Conservation (phyloP, 106 monocot species). For the Amphibolis antarctica region DNA sequence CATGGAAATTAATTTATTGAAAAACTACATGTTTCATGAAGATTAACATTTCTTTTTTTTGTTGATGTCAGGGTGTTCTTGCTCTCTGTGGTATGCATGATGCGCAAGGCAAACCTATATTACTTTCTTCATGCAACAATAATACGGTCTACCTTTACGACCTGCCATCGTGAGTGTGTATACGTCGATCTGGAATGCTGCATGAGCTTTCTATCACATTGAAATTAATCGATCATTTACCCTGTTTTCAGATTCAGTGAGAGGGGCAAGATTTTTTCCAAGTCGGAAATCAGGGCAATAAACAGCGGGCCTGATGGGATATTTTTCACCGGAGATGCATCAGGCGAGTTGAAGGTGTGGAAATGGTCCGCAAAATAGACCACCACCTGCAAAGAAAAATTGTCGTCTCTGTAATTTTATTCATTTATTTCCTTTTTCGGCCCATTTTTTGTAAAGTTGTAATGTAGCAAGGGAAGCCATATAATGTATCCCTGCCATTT, state of each 20-base stretch:
- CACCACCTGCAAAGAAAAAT: neutral
- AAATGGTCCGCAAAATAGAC: conserved; percentile 26
- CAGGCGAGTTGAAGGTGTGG: conserved; percentile 83
- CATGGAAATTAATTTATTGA: too few relatives aligned
- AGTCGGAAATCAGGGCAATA: conserved; percentile 62
- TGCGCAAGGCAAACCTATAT: conserved; percentile 61
- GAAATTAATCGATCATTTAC: neutral
- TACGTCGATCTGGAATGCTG: neutral
- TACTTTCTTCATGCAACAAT: conserved; percentile 68
- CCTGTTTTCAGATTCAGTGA: conserved; percentile 50
- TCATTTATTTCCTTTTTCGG: conserved; percentile 6
- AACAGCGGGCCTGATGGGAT: conserved; percentile 64
- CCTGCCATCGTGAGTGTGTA: conserved; percentile 72
- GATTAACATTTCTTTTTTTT: neutral
- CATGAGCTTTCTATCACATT: neutral
- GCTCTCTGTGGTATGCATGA: conserved; percentile 60
- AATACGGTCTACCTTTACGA: conserved; percentile 69
- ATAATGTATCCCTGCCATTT: neutral
- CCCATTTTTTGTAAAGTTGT: conserved; percentile 1
- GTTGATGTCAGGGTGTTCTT: conserved; percentile 75
- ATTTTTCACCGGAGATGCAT: conserved; percentile 81
- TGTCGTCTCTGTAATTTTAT: conserved; percentile 2
- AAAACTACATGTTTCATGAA: too few relatives aligned
- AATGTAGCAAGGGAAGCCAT: conserved; percentile 1
- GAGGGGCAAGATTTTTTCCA: conserved; percentile 72